Evolutionary conservation across 176 grass and related monocot species (phyloP), one percentile per base, ranked within the genome.

Genomic region (Oropetium thomaeum): DNA sequence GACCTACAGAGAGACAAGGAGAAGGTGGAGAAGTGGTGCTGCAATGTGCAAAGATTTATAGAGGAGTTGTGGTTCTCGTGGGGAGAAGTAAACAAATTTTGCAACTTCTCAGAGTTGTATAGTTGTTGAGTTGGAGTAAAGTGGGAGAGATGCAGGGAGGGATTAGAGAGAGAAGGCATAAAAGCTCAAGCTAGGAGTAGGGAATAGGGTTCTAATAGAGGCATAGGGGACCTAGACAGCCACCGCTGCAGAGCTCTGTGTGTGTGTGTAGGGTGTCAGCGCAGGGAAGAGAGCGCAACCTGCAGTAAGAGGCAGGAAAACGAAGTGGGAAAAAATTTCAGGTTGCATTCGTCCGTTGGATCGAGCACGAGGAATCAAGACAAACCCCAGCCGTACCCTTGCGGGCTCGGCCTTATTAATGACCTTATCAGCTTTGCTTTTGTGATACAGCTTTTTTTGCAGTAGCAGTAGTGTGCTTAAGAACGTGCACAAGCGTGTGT

Each of bases 111-210:
- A 67, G 85, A 69, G 69, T n/a, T n/a, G n/a, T n/a, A n/a, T 45
- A 88, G 85, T 88, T 0, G 85, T 78, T 88, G 75, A 74, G 43
- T 54, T 34, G 28, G 27, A 79, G 74, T 88, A 74, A 87, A 88
- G 80, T 54, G 26, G 26, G 38, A 60, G 79, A 51, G 79, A 73
- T 45, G 47, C 28, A 69, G 65, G 22, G 63, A 69, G 65, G 22
- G 63, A 70, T 42, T 55, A 28, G 13, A 63, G 28, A 35, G 64
- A 52, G 30, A 33, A 27, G 7, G 42, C 41, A 37, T 20, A 68
- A 68, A 74, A 61, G 52, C 42, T 52, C 73, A 62, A 78, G 32
- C 1, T 86, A 63, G 71, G 61, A 1, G 32, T 60, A 61, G 62
- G 47, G 7, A 22, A 3, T 82, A 83, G 80, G 74, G 67, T 78